Evolutionary conservation across 78 protist genomes (phyloP).

Genomic region (Protostelium mycophagum): DNA sequence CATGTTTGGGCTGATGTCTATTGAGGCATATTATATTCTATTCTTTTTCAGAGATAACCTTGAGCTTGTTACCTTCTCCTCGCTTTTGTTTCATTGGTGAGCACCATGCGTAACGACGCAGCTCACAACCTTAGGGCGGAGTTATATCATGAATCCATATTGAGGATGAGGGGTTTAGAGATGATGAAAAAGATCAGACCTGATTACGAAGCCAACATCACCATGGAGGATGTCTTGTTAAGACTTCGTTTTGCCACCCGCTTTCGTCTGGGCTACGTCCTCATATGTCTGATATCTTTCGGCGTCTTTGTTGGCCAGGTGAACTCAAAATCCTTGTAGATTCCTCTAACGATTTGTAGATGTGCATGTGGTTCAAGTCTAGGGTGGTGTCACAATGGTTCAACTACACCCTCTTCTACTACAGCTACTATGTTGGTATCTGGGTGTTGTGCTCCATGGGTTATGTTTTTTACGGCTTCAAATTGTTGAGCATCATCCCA

Average conservation of each 20-base stretch:
- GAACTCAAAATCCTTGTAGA: background rate
- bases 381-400: background rate
- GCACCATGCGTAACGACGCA: background rate
- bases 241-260: background rate
- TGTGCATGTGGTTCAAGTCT: background rate
- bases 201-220: background rate
- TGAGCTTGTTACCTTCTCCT: background rate
- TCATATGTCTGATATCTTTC: background rate
- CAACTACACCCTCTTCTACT: no score
- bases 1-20: background rate
- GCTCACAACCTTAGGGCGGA: background rate
- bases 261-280: background rate
- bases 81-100: background rate
- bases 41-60: background rate
- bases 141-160: background rate
- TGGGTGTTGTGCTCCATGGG: background rate
- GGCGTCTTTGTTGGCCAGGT: background rate
- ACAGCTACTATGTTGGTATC: background rate
- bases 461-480: background rate
- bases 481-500: background rate
- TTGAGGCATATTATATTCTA: background rate
- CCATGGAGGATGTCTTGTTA: background rate
- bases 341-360: background rate
- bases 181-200: background rate
- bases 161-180: background rate